phyloP scores from a whole-genome alignment of 306 rosid genomes.

The Crotalaria pallida region DNA sequence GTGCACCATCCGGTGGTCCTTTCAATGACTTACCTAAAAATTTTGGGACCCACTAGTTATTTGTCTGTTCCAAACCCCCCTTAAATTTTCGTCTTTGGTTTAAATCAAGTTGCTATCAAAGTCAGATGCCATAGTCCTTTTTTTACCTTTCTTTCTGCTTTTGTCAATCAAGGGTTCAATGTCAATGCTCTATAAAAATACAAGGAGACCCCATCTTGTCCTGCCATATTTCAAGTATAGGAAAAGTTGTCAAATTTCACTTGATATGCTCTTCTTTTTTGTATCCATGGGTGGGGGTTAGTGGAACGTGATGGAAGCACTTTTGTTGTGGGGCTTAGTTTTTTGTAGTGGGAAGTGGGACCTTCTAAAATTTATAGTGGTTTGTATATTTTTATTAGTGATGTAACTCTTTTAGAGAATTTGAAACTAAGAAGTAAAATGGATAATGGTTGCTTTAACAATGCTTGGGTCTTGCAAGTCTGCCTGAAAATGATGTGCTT shows the following conservation, averaged over 20 bases:
- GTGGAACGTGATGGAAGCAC: constrained; percentile 83
- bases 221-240: constrained; percentile 54
- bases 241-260: constrained; percentile 64
- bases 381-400: constrained; percentile 27
- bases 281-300: constrained; percentile 53
- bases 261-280: constrained; percentile 56
- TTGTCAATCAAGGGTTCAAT: constrained; percentile 57
- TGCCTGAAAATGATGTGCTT: constrained; percentile 36
- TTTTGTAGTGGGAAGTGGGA: constrained; percentile 86
- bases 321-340: constrained; percentile 45
- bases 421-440: constrained; percentile 35
- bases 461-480: constrained; percentile 29
- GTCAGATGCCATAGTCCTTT: constrained; percentile 80
- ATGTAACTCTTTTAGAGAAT: constrained; percentile 34
- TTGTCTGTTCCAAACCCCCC: constrained; percentile 43
- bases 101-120: constrained; percentile 67
- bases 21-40: constrained; percentile 23
- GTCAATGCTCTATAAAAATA: constrained; percentile 55
- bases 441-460: constrained; percentile 50
- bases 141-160: constrained; percentile 45
- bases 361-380: constrained; percentile 51
- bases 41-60: constrained; percentile 42
- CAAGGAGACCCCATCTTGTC: constrained; percentile 45
- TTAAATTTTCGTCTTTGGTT: constrained; percentile 36
- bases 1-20: constrained; percentile 15